A percentile compares a stretch with the other conserved stretches of the same genome.
Evolutionary conservation across 805 yeast species (phyloP).

Genomic region (Ogataea haglerorum): DNA sequence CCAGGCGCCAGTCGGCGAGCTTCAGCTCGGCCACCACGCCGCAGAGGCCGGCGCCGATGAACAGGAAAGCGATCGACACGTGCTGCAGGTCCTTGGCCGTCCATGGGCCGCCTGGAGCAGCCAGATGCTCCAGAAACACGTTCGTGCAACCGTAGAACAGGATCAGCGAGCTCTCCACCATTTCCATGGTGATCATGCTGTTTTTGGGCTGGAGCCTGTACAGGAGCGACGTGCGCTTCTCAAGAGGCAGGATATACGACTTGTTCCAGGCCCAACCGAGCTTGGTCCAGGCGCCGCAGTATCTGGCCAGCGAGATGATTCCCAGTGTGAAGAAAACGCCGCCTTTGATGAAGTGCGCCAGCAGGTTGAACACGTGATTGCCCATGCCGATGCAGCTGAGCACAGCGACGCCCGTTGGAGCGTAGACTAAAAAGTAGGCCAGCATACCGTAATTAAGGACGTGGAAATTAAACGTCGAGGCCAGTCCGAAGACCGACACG

Average conservation of each 20-base stretch:
- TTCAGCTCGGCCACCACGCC: slow-evolving; percentile 80
- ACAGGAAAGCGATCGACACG: slow-evolving; percentile 86
- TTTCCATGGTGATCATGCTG: slow-evolving; percentile 72
- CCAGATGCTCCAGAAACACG: slow-evolving; percentile 85
- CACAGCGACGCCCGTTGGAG: slow-evolving; percentile 57
- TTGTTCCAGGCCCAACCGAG: slow-evolving; percentile 92
- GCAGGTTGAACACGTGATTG: slow-evolving; percentile 63
- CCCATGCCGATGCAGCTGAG: slow-evolving; percentile 71
- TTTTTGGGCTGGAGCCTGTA: slow-evolving; percentile 40
- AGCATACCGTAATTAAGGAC: slow-evolving; percentile 64
- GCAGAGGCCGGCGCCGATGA: slow-evolving; percentile 86
- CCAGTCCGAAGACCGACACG: slow-evolving; percentile 24
- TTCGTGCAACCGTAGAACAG: slow-evolving; percentile 88
- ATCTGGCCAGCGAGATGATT: slow-evolving; percentile 75
- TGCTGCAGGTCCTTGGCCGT: slow-evolving; percentile 87
- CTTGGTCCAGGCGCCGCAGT: slow-evolving; percentile 73
- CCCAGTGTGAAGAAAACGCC: slow-evolving; percentile 82
- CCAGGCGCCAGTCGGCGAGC: slow-evolving; percentile 55
- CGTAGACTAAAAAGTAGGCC: slow-evolving; percentile 53
- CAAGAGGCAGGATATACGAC: slow-evolving; percentile 27
- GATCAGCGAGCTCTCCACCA: slow-evolving; percentile 73
- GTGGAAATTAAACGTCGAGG: slow-evolving; percentile 41
- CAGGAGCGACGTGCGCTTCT: slow-evolving; percentile 26
- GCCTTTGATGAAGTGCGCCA: slow-evolving; percentile 96
- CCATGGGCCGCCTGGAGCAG: slow-evolving; percentile 78